These are phyloP conservation scores for Rhodocollybia butyracea DNA, from an alignment of 768 basidiomycete genomes.

Conservation along the genomic window DNA sequence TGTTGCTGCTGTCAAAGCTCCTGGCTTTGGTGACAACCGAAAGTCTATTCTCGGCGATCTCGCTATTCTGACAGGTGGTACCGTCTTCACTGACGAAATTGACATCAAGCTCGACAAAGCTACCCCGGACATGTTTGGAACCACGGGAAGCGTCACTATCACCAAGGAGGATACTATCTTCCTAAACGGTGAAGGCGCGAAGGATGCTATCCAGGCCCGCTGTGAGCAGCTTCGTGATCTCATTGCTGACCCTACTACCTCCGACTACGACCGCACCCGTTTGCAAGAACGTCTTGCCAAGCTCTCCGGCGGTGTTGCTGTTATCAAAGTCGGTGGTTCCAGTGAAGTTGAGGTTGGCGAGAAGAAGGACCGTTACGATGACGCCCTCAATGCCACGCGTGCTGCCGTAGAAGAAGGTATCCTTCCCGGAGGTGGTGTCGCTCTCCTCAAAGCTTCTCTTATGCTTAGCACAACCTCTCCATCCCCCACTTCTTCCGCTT, in stretches of 20 bases:
- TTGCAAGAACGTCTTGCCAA: constrained; percentile 97
- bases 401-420: constrained; percentile 91
- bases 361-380: constrained; percentile 91
- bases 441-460: constrained; percentile 81
- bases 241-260: no score
- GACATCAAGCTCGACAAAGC: constrained; percentile 96
- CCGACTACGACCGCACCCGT: constrained; percentile 92
- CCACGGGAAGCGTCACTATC: constrained; percentile 93
- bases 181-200: constrained; percentile 98
- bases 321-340: constrained; percentile 95
- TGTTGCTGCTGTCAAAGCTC: constrained; percentile 94
- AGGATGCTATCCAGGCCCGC: constrained; percentile 85
- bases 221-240: constrained; percentile 96
- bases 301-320: constrained; percentile 93
- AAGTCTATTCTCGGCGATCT: constrained; percentile 97
- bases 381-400: constrained; percentile 78
- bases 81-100: constrained; percentile 94
- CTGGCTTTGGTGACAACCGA: constrained; percentile 98
- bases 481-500: constrained; percentile 44
- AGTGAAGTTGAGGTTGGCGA: constrained; percentile 88
- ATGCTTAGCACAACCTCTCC: constrained; percentile 55
- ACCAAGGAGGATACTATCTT: constrained; percentile 97
- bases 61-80: constrained; percentile 95
- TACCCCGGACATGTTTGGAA: constrained; percentile 71
- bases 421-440: constrained; percentile 96